Percentiles rank a stretch among this genome's conserved stretches.
Evolutionary conservation across 2,329 filamentous ascomycete genomes (phyloP).

Genomic region (Colletotrichum euphorbiae): DNA sequence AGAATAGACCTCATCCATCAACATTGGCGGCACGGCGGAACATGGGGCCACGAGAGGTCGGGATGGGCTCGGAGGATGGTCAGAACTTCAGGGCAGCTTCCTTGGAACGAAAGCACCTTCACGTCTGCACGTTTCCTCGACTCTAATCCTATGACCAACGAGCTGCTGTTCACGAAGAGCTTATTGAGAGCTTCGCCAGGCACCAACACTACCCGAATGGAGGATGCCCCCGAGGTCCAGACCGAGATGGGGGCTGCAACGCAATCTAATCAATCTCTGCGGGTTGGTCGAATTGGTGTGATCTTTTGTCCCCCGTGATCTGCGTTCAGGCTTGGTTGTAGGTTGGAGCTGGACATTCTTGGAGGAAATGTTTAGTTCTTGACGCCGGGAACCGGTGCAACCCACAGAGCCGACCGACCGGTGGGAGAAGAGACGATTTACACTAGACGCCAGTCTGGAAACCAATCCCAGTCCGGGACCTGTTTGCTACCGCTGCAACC

Average conservation of each 20-base stretch:
- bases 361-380: not conserved
- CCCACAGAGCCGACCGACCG: slow-evolving; percentile 9
- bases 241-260: slow-evolving; percentile 34
- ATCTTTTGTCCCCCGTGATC: slow-evolving; percentile 24
- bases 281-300: slow-evolving; percentile 23
- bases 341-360: not conserved
- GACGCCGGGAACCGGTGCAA: not conserved
- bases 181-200: not conserved
- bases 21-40: not conserved
- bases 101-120: slow-evolving; percentile 20
- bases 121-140: not conserved
- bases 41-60: not conserved
- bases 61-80: slow-evolving; percentile 18
- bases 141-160: slow-evolving; percentile 7
- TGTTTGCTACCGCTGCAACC: slow-evolving; percentile 25
- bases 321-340: slow-evolving; percentile 2
- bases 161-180: not conserved
- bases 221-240: not conserved
- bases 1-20: not conserved
- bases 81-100: not conserved
- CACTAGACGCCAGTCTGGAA: not conserved
- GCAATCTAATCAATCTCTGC: slow-evolving; percentile 34
- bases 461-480: slow-evolving; percentile 9
- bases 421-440: slow-evolving; percentile 9
- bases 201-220: slow-evolving; percentile 1